Base-by-base conservation (phyloP, 2,329 filamentous ascomycete genomes). In the Diplocarpon rosae region DNA sequence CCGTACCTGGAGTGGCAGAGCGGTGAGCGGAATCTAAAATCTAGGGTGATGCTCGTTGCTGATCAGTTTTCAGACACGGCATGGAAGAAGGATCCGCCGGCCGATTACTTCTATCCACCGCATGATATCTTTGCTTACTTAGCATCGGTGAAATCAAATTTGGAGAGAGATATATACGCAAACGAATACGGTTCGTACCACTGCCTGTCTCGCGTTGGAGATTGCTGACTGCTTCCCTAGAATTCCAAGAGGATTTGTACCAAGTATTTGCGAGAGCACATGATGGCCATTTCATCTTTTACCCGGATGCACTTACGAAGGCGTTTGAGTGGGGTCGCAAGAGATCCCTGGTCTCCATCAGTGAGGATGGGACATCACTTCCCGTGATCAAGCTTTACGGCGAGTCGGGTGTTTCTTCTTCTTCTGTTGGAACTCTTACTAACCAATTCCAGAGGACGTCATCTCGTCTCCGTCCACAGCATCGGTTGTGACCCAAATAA, bases 211-310 rank as follows among this genome's bases (percentile, higher is more conserved):
- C 17, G 5, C n/a, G 30, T 6, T 2, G 20, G 20, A 32, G 40
- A 11, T 20, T 32, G 15, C 42, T 45, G 20, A 45, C 29, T 35
- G 20, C 14, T 1, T 30, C 28, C 27, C 39, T 24, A 44, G 50
- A 63, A 6, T 49, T 46, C 24, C 46, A 48, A 42, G 49, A 63
- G 7, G 72, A 73, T 24, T 64, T 85, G 2, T 71, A 73, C 45
- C 61, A 67, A 30, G 61, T 75, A 7, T 65, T 78, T 30, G 66
- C 68, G 17, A 66, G 65, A 1, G 72, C 75, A 3, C 77, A 83
- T 52, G 80, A 85, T 56, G 77, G 78, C 1, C 81, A 85, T 55
- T 78, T 81, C 40, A 63, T 66, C 1, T 78, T 71, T 55, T 62
- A 69, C 12, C 72, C 74, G 2, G 72, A 77, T 50, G 63, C 70